A percentile compares a stretch with the other conserved stretches of the same genome.
phyloP scores from a whole-genome alignment of 2,329 filamentous ascomycete genomes.

The Trichophyton benhamiae region DNA sequence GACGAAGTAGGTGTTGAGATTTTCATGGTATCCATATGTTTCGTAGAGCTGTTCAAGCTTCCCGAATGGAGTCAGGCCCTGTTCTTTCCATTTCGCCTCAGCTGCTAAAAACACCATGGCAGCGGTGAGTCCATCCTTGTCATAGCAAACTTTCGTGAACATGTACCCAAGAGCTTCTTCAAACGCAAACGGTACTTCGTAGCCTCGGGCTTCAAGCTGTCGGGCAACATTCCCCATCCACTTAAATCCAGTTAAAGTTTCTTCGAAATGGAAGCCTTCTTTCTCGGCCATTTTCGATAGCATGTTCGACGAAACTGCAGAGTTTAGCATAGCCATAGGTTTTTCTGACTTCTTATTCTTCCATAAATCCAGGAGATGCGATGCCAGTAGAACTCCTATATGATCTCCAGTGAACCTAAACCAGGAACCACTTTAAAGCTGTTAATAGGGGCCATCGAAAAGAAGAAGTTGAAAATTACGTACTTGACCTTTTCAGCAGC shows the following conservation, averaged over 20 bases:
- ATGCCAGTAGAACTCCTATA: conserved; percentile 48
- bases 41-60: conserved; percentile 47
- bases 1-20: conserved; percentile 51
- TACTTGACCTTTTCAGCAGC: conserved; percentile 45
- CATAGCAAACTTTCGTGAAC: conserved; percentile 49
- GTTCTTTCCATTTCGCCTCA: conserved; percentile 37
- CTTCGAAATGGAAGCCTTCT: conserved; percentile 46
- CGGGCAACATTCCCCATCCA: conserved; percentile 53
- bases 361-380: conserved; percentile 41
- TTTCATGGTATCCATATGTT: conserved; percentile 49
- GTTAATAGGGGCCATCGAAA: background rate
- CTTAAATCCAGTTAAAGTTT: conserved; percentile 56
- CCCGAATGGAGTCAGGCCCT: conserved; percentile 44
- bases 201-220: conserved; percentile 38
- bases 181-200: conserved; percentile 46
- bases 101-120: conserved; percentile 48
- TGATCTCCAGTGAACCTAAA: conserved; percentile 54
- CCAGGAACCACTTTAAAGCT: conserved; percentile 38
- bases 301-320: conserved; percentile 54
- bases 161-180: conserved; percentile 58
- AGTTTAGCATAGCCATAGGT: conserved; percentile 45
- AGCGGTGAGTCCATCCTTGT: conserved; percentile 53
- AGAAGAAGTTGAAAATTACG: conserved; percentile 9
- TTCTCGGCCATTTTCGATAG: conserved; percentile 43
- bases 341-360: conserved; percentile 20